phyloP scores from a whole-genome alignment of 2,329 filamentous ascomycete species.

The Epichloe typhina region DNA sequence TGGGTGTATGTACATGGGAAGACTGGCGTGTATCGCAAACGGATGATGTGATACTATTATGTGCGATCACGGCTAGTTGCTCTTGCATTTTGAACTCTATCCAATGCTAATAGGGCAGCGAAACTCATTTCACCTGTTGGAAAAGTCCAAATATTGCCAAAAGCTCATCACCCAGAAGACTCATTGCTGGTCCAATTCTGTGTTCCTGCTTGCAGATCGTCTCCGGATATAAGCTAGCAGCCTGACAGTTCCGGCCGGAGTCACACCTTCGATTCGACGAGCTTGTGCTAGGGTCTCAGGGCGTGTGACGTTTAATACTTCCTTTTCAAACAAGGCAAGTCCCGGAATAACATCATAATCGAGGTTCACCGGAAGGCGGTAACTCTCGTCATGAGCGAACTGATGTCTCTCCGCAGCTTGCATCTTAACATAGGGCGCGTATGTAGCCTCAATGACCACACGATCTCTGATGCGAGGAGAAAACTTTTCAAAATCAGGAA shows the following conservation, averaged over 20 bases:
- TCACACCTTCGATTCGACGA: slow-evolving; percentile 69
- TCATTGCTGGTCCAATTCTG: not conserved
- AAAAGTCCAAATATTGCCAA: not conserved
- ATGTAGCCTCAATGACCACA: slow-evolving; percentile 69
- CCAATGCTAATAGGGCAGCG: not conserved
- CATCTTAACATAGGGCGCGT: slow-evolving; percentile 72
- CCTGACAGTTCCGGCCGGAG: slow-evolving; percentile 44
- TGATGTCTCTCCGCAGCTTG: slow-evolving; percentile 54
- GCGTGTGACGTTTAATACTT: slow-evolving; percentile 52
- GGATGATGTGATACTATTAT: not conserved
- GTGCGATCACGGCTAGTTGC: not conserved
- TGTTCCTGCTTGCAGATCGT: not conserved
- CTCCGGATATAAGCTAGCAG: slow-evolving; percentile 48
- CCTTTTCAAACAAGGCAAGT: slow-evolving; percentile 67
- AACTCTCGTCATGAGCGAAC: slow-evolving; percentile 63
- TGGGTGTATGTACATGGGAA: not conserved
- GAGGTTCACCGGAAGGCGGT: slow-evolving; percentile 58
- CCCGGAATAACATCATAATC: slow-evolving; percentile 65
- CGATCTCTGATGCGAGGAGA: slow-evolving; percentile 48
- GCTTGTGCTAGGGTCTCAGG: slow-evolving; percentile 87
- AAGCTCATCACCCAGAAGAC: not conserved
- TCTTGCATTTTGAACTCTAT: not conserved
- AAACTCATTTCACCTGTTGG: not conserved
- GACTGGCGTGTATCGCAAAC: not conserved
- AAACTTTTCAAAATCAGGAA: slow-evolving; percentile 45